Percentiles rank a stretch among this genome's conserved stretches.
These are phyloP conservation scores for Euclidium syriacum DNA, from an alignment of 345 rosid genomes.

Conservation along the genomic window DNA sequence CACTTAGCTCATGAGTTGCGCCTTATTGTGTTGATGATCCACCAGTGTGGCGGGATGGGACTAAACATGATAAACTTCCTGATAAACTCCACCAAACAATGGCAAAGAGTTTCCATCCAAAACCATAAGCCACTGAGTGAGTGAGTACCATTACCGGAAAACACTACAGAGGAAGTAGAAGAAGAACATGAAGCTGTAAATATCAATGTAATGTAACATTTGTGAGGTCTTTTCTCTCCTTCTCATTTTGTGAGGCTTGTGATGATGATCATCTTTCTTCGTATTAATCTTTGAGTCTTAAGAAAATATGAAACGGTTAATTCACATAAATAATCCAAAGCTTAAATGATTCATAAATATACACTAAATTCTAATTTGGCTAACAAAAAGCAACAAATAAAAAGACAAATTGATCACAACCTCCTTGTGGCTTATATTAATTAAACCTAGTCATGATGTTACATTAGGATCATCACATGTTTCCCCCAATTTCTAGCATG, in stretches of 20 bases:
- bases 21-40: constrained; percentile 17
- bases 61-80: constrained; percentile 35
- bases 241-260: constrained; percentile 14
- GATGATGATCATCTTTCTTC: constrained; percentile 11
- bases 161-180: not conserved
- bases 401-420: no score
- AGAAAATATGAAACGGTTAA: no score
- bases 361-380: no score
- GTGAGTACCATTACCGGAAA: constrained; percentile 12
- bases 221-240: constrained; percentile 3
- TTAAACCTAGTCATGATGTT: no score
- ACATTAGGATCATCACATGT: no score
- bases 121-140: constrained; percentile 43
- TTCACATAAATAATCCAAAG: no score
- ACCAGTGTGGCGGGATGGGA: constrained; percentile 45
- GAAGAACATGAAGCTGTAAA: constrained; percentile 15
- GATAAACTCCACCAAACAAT: constrained; percentile 53
- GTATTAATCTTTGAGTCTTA: no score
- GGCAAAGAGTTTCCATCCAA: constrained; percentile 49
- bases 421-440: no score
- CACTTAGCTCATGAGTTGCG: not conserved
- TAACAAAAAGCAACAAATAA: no score
- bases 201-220: constrained; percentile 8
- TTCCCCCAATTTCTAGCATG: no score
- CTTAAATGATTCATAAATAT: no score